These are phyloP conservation scores for Candida khao-thaluensis DNA, from an alignment of 805 yeast species.

Conservation along the genomic window DNA sequence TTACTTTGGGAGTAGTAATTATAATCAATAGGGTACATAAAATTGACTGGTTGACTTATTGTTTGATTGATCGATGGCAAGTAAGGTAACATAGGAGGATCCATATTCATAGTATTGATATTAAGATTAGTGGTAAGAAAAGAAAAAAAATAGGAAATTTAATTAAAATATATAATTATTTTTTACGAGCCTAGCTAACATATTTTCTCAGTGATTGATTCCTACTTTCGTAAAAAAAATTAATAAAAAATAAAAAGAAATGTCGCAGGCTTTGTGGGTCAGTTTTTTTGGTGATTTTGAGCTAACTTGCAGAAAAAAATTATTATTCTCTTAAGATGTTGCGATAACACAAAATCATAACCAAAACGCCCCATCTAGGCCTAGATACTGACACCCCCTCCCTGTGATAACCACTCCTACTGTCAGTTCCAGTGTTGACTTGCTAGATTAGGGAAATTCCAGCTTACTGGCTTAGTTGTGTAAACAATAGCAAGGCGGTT, in stretches of 20 bases:
- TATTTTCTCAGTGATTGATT: slow-evolving; percentile 1
- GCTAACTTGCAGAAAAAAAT: slow-evolving; percentile 2
- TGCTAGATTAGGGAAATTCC: too few relatives aligned
- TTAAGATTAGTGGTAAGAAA: not conserved
- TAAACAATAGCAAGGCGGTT: not conserved
- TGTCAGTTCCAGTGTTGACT: too few relatives aligned
- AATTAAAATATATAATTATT: slow-evolving; percentile 7
- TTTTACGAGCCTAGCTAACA: slow-evolving; percentile 5
- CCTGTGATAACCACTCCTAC: too few relatives aligned
- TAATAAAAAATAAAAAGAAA: not conserved
- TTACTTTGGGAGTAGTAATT: slow-evolving; percentile 6
- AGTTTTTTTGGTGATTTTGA: slow-evolving; percentile 3
- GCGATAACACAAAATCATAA: slow-evolving; percentile 3
- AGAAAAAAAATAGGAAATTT: slow-evolving; percentile 7
- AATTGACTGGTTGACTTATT: slow-evolving; percentile 5
- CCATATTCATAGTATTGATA: slow-evolving; percentile 12
- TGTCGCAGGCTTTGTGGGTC: slow-evolving; percentile 4
- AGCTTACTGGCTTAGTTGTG: not conserved
- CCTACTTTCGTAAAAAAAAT: slow-evolving; percentile 6
- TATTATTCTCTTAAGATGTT: slow-evolving; percentile 1
- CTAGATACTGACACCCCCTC: too few relatives aligned
- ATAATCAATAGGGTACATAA: slow-evolving; percentile 15
- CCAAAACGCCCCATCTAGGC: slow-evolving; percentile 2
- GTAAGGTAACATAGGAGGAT: slow-evolving; percentile 16
- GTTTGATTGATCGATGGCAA: slow-evolving; percentile 16